These are phyloP conservation scores for Rhodotorula sp. DNA, from an alignment of 1,284 basidiomycete species.

Conservation along the genomic window DNA sequence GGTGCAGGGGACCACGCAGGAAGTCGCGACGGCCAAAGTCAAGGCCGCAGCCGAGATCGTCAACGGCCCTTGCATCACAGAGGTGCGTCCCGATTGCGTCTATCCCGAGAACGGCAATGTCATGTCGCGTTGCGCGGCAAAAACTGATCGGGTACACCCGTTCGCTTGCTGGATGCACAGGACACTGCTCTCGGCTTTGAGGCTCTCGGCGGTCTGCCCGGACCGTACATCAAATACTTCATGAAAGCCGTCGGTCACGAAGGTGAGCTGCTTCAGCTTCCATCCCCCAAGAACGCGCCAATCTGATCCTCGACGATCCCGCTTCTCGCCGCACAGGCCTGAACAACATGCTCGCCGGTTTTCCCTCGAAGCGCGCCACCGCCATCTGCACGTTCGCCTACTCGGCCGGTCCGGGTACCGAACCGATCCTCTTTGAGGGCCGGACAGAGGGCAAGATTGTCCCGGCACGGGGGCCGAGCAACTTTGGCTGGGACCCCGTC, in stretches of 20 bases:
- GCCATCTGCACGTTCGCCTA: constrained; percentile 97
- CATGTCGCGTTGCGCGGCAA: neutral
- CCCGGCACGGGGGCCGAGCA: constrained; percentile 68
- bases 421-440: constrained; percentile 88
- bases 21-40: constrained; percentile 88
- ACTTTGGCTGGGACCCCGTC: constrained; percentile 74
- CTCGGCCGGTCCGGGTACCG: constrained; percentile 69
- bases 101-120: neutral
- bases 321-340: constrained; percentile 58
- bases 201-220: constrained; percentile 85
- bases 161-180: constrained; percentile 23
- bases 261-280: constrained; percentile 50
- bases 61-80: constrained; percentile 83
- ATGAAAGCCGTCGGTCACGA: constrained; percentile 75
- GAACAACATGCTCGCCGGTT: constrained; percentile 81
- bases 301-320: neutral
- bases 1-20: constrained; percentile 86
- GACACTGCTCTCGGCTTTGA: constrained; percentile 93
- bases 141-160: no score
- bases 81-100: constrained; percentile 49
- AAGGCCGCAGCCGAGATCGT: constrained; percentile 77
- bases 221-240: constrained; percentile 96
- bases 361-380: constrained; percentile 74
- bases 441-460: constrained; percentile 85
- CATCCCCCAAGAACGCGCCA: neutral